Conservation (phyloP, 371 early-diverging fungal species). For the Rhizopus sp. region DNA sequence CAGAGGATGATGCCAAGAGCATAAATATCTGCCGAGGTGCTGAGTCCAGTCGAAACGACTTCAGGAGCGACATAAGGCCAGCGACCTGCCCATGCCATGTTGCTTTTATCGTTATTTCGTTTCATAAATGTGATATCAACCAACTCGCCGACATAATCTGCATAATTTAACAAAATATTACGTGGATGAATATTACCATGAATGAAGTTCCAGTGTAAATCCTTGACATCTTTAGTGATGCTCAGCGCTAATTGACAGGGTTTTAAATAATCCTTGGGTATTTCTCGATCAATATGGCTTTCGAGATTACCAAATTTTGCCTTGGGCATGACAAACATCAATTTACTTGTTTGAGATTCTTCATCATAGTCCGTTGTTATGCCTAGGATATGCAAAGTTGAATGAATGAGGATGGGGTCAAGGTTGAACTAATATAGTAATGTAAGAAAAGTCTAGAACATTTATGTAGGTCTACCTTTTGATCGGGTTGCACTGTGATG, state of each 20-base stretch:
- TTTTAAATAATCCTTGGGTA: conserved; percentile 36
- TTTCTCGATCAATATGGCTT: conserved; percentile 27
- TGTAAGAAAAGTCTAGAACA: background rate
- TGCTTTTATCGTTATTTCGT: conserved; percentile 18
- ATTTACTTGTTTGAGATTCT: conserved; percentile 32
- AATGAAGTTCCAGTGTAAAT: conserved; percentile 46
- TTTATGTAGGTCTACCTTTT: conserved; percentile 22
- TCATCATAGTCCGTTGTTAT: conserved; percentile 39
- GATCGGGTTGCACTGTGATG: conserved; percentile 35
- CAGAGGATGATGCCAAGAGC: conserved; percentile 48
- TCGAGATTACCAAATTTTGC: conserved; percentile 45
- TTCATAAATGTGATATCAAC: conserved; percentile 48
- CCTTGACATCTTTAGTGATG: conserved; percentile 44
- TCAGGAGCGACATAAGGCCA: conserved; percentile 56
- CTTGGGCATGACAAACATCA: conserved; percentile 44
- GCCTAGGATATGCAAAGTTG: conserved; percentile 32
- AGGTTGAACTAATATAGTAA: conserved; percentile 25
- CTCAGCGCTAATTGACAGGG: conserved; percentile 37
- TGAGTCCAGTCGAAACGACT: conserved; percentile 27
- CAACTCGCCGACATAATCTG: conserved; percentile 41
- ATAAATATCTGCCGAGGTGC: conserved; percentile 45
- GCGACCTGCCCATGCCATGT: conserved; percentile 26
- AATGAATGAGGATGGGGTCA: conserved; percentile 31
- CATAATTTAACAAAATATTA: conserved; percentile 42
- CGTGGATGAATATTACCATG: conserved; percentile 52